Conservation (phyloP, 1,284 basidiomycete genomes). For the Puccinia horiana region DNA sequence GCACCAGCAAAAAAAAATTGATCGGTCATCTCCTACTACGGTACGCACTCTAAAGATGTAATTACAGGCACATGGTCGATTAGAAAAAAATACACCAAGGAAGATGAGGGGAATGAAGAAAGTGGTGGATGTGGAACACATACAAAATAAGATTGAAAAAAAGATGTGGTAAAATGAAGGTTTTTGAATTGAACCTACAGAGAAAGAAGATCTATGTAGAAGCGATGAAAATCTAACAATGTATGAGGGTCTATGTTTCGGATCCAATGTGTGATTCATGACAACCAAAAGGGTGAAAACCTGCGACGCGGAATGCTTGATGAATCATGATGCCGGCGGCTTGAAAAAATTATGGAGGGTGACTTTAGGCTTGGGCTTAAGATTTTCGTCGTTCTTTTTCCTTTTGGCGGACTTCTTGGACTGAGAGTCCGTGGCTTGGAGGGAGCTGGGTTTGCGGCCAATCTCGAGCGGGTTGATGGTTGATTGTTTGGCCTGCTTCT, state of each 20-base stretch:
- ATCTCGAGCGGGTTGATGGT: constrained; percentile 3
- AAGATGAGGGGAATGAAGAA: too few species aligned
- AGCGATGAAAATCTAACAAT: neutral
- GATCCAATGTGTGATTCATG: too few species aligned
- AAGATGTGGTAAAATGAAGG: neutral
- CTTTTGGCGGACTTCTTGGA: constrained; percentile 9
- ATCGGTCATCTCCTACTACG: too few species aligned
- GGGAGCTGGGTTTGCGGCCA: neutral
- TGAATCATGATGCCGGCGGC: neutral
- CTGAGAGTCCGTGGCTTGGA: neutral
- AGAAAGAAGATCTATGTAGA: neutral
- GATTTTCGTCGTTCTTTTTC: neutral
- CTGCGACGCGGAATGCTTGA: neutral
- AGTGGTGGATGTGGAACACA: too few species aligned
- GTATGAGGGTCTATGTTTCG: neutral
- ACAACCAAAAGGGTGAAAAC: too few species aligned
- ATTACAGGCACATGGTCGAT: too few species aligned
- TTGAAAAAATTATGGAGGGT: neutral
- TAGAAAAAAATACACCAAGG: too few species aligned
- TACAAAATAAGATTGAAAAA: neutral
- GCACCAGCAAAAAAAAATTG: too few species aligned
- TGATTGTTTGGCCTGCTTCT: neutral
- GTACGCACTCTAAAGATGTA: too few species aligned
- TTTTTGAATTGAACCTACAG: neutral
- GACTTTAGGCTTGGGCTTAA: neutral